Percentiles rank a stretch among this genome's conserved stretches.
These are phyloP conservation scores for Cladosporium sp. DNA, from an alignment of 2,329 filamentous ascomycete species.

Conservation along the genomic window DNA sequence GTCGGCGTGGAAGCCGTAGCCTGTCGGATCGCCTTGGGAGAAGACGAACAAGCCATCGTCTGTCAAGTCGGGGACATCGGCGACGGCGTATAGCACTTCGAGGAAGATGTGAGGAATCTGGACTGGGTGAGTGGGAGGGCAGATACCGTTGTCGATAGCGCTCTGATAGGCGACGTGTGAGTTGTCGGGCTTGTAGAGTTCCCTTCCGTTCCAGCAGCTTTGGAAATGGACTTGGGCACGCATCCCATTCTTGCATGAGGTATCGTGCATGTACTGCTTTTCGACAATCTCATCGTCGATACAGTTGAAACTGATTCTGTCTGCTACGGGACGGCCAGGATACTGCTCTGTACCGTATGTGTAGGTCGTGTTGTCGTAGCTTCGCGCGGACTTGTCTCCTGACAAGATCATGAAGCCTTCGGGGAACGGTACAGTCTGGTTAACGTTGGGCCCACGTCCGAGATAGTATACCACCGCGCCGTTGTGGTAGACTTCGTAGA, in stretches of 20 bases:
- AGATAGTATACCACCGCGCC: conserved; percentile 74
- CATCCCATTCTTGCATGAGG: conserved; percentile 30
- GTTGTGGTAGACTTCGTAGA: conserved; percentile 46
- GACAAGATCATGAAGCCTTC: conserved; percentile 64
- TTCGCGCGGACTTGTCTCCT: conserved; percentile 55
- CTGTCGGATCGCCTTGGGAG: conserved; percentile 43
- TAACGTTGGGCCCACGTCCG: conserved; percentile 38
- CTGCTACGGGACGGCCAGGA: conserved; percentile 42
- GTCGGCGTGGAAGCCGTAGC: conserved; percentile 50
- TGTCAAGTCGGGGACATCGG: conserved; percentile 30
- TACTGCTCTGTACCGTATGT: conserved; percentile 32
- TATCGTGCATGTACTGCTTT: conserved; percentile 27
- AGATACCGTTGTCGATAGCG: conserved; percentile 36
- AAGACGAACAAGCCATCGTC: conserved; percentile 39
- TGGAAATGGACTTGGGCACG: conserved; percentile 35
- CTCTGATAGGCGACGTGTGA: conserved; percentile 37
- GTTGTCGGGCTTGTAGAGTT: conserved; percentile 34
- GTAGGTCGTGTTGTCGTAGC: conserved; percentile 32
- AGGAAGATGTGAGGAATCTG: conserved; percentile 37
- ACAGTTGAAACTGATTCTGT: conserved; percentile 41
- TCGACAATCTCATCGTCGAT: conserved; percentile 25
- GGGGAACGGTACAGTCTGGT: conserved; percentile 62
- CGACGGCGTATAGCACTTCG: conserved; percentile 33
- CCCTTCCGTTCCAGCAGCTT: conserved; percentile 32
- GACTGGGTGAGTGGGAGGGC: conserved; percentile 34